Evolutionary conservation across 1,139 yeast species (phyloP), one percentile per base, ranked within the genome.

Genomic region (Yamadazyma kanchanaburiensis): DNA sequence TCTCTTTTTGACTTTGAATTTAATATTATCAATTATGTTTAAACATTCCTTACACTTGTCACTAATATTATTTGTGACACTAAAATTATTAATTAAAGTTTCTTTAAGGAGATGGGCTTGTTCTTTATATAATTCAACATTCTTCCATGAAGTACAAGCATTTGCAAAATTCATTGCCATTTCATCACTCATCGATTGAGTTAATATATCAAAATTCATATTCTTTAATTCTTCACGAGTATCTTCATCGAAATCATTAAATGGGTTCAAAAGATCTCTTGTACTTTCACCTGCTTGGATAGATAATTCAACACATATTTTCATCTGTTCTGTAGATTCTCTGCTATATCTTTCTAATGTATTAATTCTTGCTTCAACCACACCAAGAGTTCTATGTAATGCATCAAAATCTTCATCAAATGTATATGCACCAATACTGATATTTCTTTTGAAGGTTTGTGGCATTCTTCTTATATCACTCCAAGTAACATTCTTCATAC

Each of bases 351-450:
- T 49, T 15, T 48, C 36, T 19, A 67, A 38, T 1, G 34, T 30
- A 5, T 42, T 34, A 12, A 64, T 24, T 3, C 40, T 31, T 7
- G 30, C 37, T 20, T 43, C 47, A 4, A 34, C 27, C 4, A 33
- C 21, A 1, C 33, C 37, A 5, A 43, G 23, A 11, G 22, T 30
- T 27, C 42, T 45, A 6, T 40, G 38, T 7, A 52, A 37, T 1
- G 25, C 37, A 26, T 68, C 65, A 39, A 65, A 69, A 12, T 57
- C 62, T 35, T 60, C 66, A 43, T 71, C 77, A 6, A 50, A 38
- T 0, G 67, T 61, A 22, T 46, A 49, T 3, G 60, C 48, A 2
- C 60, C 62, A 17, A 47, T 32, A 19, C 52, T 55, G 12, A 57
- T 44, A 29, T 54, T 62, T 33, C 61, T 58, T 32, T 49, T 58